Evolutionary conservation across 176 grass and related monocot species (phyloP), one percentile per base, ranked within the genome.

Genomic region (Rhynchospora pubera): DNA sequence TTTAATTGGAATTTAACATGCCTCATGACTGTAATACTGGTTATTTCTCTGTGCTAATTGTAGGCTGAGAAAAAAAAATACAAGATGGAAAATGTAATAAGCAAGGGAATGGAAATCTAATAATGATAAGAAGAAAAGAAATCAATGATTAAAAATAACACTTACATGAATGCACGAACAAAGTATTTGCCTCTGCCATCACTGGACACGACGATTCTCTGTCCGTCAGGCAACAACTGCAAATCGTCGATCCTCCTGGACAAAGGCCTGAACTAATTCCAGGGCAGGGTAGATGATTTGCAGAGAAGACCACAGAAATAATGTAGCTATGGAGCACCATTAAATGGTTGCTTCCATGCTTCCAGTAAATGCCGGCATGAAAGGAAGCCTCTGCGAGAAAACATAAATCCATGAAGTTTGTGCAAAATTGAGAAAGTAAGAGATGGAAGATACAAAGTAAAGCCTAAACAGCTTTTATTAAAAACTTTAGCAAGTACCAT

Each of bases 241-340:
- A 99, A 87, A 72, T 99, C 96, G 84, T 99, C 96, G 79, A 99
- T 89, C 83, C 91, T 87, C 4, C 96, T 92, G 1, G 96, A 93
- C 45, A 99, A 77, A 69, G 92, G 90, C 65, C 92, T 85, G 79
- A 95, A 99, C 96, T 99, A 92, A 67, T 90, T 91, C 87, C 93
- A 99, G 87, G 7, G 92, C 96, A 85, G 39, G 79, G 51, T 21
- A 70, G 32, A 28, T 95, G 96, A 85, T 94, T 82, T 44, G 84
- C 85, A 18, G 96, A 98, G 85, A 98, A 98, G 87, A 98, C 84
- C 88, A 98, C 92, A 55, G 90, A 98, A 57, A 98, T 90, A 79
- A 95, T 62, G 28, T 98, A 98, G 84, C 92, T 98, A 88, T 91
- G 96, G 65, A 95, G 90, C 89, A 95, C 96, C 92, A 98, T 91